A percentile compares a stretch with the other conserved stretches of the same genome.
These are phyloP conservation scores for Guillardia theta DNA, from an alignment of 78 protist genomes.

Conservation along the genomic window DNA sequence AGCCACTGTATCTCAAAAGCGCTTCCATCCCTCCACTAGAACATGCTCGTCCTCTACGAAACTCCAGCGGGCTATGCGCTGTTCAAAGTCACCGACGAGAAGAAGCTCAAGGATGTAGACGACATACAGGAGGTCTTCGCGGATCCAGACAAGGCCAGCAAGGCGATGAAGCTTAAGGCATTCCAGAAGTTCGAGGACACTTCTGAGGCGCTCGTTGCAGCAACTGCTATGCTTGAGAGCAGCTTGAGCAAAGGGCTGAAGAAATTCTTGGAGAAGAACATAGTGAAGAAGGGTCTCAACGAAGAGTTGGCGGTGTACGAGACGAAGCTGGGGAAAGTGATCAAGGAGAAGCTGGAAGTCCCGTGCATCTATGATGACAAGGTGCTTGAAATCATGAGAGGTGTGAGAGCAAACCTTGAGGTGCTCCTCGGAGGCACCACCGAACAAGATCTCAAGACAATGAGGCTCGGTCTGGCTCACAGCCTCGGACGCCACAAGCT, in stretches of 20 bases:
- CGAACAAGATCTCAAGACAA: not conserved
- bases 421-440: conserved; percentile 42
- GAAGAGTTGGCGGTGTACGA: conserved; percentile 91
- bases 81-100: conserved; percentile 83
- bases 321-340: conserved; percentile 81
- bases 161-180: conserved; percentile 74
- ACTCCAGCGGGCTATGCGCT: conserved; percentile 85
- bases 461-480: conserved; percentile 80
- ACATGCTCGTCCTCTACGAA: conserved; percentile 61
- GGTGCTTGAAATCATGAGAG: conserved; percentile 73
- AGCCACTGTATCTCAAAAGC: too few species aligned
- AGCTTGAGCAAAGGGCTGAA: conserved; percentile 73
- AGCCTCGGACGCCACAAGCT: conserved; percentile 91
- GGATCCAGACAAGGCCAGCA: conserved; percentile 36
- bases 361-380: conserved; percentile 57
- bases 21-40: too few species aligned
- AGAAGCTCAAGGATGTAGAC: conserved; percentile 66
- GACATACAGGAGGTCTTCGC: conserved; percentile 50
- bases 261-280: conserved; percentile 82
- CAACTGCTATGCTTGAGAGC: conserved; percentile 84
- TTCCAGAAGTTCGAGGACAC: conserved; percentile 85
- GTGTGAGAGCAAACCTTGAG: conserved; percentile 73
- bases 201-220: conserved; percentile 89
- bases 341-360: conserved; percentile 81
- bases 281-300: conserved; percentile 48